A percentile compares a stretch with the other conserved stretches of the same genome.
Conservation (phyloP, 306 rosid genomes). For the Arachis hypogaea region DNA sequence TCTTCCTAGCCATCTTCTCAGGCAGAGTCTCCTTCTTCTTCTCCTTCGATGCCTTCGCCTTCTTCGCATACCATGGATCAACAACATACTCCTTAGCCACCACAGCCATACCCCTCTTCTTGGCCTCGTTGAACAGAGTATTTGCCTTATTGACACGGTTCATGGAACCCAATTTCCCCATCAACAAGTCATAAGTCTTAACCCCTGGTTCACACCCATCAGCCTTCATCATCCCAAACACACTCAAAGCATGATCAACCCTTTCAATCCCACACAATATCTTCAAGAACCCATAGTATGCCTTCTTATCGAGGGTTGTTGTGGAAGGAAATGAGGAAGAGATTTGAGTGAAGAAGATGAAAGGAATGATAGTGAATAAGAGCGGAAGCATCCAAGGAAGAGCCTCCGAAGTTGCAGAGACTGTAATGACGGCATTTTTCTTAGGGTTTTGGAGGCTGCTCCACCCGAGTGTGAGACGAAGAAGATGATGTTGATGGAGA, state of each 20-base stretch:
- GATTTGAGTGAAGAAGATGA: conserved; percentile 33
- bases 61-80: conserved; percentile 62
- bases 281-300: conserved; percentile 62
- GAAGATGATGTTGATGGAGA: neutral
- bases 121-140: conserved; percentile 66
- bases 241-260: conserved; percentile 70
- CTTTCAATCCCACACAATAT: conserved; percentile 86
- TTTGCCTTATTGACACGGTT: conserved; percentile 67
- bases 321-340: conserved; percentile 3
- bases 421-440: conserved; percentile 64
- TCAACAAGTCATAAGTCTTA: conserved; percentile 66
- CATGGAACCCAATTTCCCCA: conserved; percentile 65
- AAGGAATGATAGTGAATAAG: conserved; percentile 24
- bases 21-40: conserved; percentile 81
- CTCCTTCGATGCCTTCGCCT: conserved; percentile 57
- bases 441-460: conserved; percentile 7
- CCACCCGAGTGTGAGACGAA: neutral
- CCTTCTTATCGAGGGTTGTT: conserved; percentile 55
- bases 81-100: conserved; percentile 55
- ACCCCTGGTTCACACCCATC: conserved; percentile 76
- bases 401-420: conserved; percentile 63
- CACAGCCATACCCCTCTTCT: conserved; percentile 43
- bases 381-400: conserved; percentile 49
- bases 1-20: conserved; percentile 91
- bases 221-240: conserved; percentile 75